These are phyloP conservation scores for Coniella vitis DNA, from an alignment of 2,329 filamentous ascomycete genomes.

Conservation along the genomic window DNA sequence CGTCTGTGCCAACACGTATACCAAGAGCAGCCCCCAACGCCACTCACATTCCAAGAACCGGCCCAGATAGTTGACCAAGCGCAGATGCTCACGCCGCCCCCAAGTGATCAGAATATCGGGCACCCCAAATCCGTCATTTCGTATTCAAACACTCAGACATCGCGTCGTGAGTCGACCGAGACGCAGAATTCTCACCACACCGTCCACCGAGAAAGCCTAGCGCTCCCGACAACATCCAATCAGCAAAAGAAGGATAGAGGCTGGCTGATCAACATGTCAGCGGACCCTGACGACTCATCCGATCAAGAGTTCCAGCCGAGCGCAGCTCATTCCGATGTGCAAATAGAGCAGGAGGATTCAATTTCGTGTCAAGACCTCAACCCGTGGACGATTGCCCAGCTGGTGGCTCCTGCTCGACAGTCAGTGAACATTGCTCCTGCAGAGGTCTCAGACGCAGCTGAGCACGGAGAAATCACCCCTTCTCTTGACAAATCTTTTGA, in stretches of 20 bases:
- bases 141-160: not conserved
- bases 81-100: slow-evolving; percentile 11
- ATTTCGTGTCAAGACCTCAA: slow-evolving; percentile 23
- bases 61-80: not conserved
- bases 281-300: slow-evolving; percentile 11
- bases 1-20: slow-evolving; percentile 37
- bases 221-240: not conserved
- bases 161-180: not conserved
- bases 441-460: not conserved
- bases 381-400: slow-evolving; percentile 34
- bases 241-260: not conserved
- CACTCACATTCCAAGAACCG: slow-evolving; percentile 5
- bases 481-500: not conserved
- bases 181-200: too few species aligned
- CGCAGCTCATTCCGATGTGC: not conserved
- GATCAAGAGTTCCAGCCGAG: slow-evolving; percentile 10
- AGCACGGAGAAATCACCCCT: not conserved
- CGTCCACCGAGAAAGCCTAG: not conserved
- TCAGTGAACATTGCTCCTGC: not conserved
- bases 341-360: not conserved
- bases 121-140: too few species aligned
- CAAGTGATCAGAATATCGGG: slow-evolving; percentile 31
- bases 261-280: slow-evolving; percentile 13
- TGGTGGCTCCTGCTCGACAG: slow-evolving; percentile 21
- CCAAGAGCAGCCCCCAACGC: not conserved